These are phyloP conservation scores for Fusarium staphyleae DNA, from an alignment of 2,329 filamentous ascomycete species.

Conservation along the genomic window DNA sequence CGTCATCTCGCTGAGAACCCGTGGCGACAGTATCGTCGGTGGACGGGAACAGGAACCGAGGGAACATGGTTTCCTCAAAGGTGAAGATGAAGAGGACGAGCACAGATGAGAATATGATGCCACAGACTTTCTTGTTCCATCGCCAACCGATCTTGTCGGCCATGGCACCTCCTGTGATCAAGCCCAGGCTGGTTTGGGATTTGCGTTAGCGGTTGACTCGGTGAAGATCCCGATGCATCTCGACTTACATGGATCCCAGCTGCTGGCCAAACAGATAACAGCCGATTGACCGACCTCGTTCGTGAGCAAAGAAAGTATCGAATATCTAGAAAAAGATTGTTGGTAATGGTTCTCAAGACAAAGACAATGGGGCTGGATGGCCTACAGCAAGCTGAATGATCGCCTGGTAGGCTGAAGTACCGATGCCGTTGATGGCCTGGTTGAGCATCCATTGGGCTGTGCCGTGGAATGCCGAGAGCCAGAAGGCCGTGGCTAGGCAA, in stretches of 20 bases:
- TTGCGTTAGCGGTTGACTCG: no score
- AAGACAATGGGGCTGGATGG: neutral
- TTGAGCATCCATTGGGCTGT: constrained; percentile 7
- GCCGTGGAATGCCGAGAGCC: constrained; percentile 1
- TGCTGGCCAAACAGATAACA: constrained; percentile 6
- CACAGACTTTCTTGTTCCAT: constrained; percentile 6
- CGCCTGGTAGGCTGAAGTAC: constrained; percentile 6
- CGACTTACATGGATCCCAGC: constrained; percentile 5
- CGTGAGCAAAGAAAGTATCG: constrained; percentile 9
- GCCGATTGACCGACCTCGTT: neutral
- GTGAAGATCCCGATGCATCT: neutral
- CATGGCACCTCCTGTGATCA: constrained; percentile 5
- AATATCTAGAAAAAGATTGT: neutral
- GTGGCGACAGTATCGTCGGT: neutral
- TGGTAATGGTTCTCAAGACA: no score
- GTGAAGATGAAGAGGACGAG: constrained; percentile 4
- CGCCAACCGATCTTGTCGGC: constrained; percentile 4
- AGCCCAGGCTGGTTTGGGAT: neutral
- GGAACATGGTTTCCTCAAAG: constrained; percentile 5
- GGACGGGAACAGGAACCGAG: constrained; percentile 1
- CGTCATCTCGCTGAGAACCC: neutral
- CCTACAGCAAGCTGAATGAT: constrained; percentile 5
- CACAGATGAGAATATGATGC: neutral
- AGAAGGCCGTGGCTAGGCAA: constrained; percentile 3
- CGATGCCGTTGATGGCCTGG: constrained; percentile 5